A percentile compares a stretch with the other conserved stretches of the same genome.
phyloP scores from a whole-genome alignment of 345 rosid species.

The Salix dunnii region DNA sequence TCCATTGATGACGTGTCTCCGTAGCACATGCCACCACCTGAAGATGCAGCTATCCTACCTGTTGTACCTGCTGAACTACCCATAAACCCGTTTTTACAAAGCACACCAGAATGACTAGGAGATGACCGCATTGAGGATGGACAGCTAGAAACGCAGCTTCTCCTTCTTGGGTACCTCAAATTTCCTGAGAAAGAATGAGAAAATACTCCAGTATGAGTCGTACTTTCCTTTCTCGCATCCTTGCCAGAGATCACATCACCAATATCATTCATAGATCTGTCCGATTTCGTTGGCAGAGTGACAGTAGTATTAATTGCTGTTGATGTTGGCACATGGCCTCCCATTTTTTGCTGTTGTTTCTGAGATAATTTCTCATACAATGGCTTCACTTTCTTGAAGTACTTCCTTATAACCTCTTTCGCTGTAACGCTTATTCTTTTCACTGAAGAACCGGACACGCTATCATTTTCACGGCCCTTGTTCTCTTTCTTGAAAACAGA shows the following conservation, averaged over 20 bases:
- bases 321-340: background rate
- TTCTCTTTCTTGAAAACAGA: constrained; percentile 79
- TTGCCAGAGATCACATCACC: constrained; percentile 8
- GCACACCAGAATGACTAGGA: constrained; percentile 86
- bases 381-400: constrained; percentile 89
- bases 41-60: background rate
- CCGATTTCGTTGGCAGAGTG: constrained; percentile 13
- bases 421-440: constrained; percentile 76
- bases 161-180: constrained; percentile 63
- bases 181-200: constrained; percentile 87
- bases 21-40: constrained; percentile 21
- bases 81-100: constrained; percentile 37
- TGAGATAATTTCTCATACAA: constrained; percentile 79
- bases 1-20: constrained; percentile 65
- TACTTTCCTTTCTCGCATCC: constrained; percentile 27
- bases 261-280: constrained; percentile 28
- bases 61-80: constrained; percentile 11
- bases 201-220: constrained; percentile 17
- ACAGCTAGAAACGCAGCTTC: constrained; percentile 66
- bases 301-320: constrained; percentile 10
- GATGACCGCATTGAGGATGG: constrained; percentile 89
- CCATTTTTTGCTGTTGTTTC: constrained; percentile 52
- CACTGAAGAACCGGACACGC: constrained; percentile 37
- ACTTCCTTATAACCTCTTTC: constrained; percentile 73
- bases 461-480: constrained; percentile 31